Conservation (phyloP, 352 stramenopile genomes). For the Globisporangium alternatum region DNA sequence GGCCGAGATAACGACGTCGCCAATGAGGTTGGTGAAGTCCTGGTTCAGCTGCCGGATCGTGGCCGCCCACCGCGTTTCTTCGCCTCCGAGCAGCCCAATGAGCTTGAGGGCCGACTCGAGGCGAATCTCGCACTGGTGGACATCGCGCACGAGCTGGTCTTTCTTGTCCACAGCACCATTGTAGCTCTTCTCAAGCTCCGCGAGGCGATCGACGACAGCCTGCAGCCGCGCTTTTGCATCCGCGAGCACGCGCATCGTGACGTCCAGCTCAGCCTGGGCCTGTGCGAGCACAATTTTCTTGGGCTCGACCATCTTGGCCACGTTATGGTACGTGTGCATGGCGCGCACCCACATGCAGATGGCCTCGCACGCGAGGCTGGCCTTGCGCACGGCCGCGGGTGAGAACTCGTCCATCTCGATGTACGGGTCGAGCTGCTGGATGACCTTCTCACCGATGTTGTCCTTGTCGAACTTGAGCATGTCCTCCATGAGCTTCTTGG, state of each 20-base stretch:
- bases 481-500: slow-evolving; percentile 89
- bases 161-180: slow-evolving; percentile 87
- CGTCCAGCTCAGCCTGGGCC: slow-evolving; percentile 84
- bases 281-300: slow-evolving; percentile 87
- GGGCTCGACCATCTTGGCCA: slow-evolving; percentile 91
- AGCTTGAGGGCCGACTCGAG: slow-evolving; percentile 90
- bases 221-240: slow-evolving; percentile 80
- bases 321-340: slow-evolving; percentile 93
- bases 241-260: slow-evolving; percentile 84
- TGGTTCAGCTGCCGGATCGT: slow-evolving; percentile 79
- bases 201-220: slow-evolving; percentile 84
- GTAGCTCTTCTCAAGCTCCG: slow-evolving; percentile 89
- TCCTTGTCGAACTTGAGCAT: slow-evolving; percentile 91
- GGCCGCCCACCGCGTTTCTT: slow-evolving; percentile 87
- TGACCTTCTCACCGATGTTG: slow-evolving; percentile 86
- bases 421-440: slow-evolving; percentile 86
- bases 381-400: slow-evolving; percentile 86
- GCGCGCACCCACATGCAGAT: slow-evolving; percentile 94
- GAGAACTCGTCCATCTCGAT: slow-evolving; percentile 91
- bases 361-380: slow-evolving; percentile 88
- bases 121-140: slow-evolving; percentile 81
- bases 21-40: slow-evolving; percentile 88
- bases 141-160: slow-evolving; percentile 75
- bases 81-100: slow-evolving; percentile 87
- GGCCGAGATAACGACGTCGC: slow-evolving; percentile 90